A percentile compares a stretch with the other conserved stretches of the same genome.
Evolutionary conservation across 176 grass and related monocot species (phyloP).

Genomic region (Coix lacrymajobi): DNA sequence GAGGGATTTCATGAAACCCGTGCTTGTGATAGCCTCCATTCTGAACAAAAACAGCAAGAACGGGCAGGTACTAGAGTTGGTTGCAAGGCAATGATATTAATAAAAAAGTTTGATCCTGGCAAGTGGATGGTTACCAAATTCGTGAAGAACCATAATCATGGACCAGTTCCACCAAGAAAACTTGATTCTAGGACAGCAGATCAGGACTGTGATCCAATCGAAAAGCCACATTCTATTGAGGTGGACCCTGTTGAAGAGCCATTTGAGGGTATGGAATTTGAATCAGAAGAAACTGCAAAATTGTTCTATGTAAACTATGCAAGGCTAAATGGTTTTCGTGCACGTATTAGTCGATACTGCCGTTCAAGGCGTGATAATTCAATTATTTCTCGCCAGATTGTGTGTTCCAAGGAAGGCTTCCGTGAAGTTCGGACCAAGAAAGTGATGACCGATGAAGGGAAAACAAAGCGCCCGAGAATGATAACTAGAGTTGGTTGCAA

Average conservation of each 20-base stretch:
- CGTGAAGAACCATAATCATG: conserved; percentile 59
- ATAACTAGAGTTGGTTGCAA: conserved; percentile 79
- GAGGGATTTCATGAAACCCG: conserved; percentile 62
- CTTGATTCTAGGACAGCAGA: conserved; percentile 20
- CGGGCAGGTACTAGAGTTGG: conserved; percentile 54
- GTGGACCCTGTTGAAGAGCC: conserved; percentile 38
- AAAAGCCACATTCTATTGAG: conserved; percentile 14
- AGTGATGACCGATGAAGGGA: conserved; percentile 56
- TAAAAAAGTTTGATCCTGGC: conserved; percentile 44
- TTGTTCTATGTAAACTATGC: conserved; percentile 86
- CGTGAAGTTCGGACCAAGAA: conserved; percentile 58
- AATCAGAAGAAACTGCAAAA: conserved; percentile 84
- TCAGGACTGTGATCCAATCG: conserved; percentile 25
- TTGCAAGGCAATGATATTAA: conserved; percentile 72
- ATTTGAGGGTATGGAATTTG: conserved; percentile 85
- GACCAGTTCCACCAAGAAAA: conserved; percentile 55
- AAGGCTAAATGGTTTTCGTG: conserved; percentile 62
- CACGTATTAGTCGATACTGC: conserved; percentile 84
- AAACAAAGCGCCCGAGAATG: conserved; percentile 65
- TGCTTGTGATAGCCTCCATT: conserved; percentile 33
- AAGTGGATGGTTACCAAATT: conserved; percentile 68
- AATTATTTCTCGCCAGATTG: conserved; percentile 89
- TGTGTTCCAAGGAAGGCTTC: conserved; percentile 90
- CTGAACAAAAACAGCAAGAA: conserved; percentile 40
- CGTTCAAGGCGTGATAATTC: conserved; percentile 86